Conservation (phyloP, 1,139 yeast species). For the Geotrichum carabidarum region DNA sequence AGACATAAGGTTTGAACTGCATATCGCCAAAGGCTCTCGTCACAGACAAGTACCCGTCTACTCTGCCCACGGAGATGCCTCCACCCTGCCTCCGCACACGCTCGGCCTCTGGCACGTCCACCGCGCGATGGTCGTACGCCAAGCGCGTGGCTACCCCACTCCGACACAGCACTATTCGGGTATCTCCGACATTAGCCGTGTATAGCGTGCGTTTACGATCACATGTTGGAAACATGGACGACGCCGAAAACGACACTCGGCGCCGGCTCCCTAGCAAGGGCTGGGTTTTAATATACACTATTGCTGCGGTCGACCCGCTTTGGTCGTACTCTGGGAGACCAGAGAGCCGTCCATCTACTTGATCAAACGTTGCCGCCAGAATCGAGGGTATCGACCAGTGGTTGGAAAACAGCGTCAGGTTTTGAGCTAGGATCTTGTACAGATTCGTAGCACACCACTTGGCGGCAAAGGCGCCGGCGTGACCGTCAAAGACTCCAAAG, state of each 20-base stretch:
- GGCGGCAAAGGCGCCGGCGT: conserved; percentile 80
- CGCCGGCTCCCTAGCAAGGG: not conserved
- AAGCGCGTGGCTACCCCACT: conserved; percentile 60
- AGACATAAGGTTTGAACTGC: conserved; percentile 71
- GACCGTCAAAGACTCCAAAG: conserved; percentile 87
- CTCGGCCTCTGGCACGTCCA: conserved; percentile 58
- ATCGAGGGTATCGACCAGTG: conserved; percentile 20
- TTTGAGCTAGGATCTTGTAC: conserved; percentile 41
- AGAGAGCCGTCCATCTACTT: conserved; percentile 20
- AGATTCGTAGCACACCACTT: conserved; percentile 83
- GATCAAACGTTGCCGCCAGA: conserved; percentile 26
- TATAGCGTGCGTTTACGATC: conserved; percentile 41
- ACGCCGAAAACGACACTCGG: conserved; percentile 3
- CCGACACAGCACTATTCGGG: conserved; percentile 64
- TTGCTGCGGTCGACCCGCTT: conserved; percentile 27
- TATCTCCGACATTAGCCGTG: conserved; percentile 87
- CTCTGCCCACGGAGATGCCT: conserved; percentile 64
- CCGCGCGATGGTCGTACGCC: conserved; percentile 77
- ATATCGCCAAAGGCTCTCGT: conserved; percentile 81
- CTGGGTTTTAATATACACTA: conserved; percentile 22
- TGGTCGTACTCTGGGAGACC: conserved; percentile 12
- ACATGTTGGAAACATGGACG: conserved; percentile 16
- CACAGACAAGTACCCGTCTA: conserved; percentile 79
- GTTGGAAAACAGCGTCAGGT: conserved; percentile 12
- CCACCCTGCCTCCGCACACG: conserved; percentile 68